Evolutionary conservation across 2,329 filamentous ascomycete species (phyloP).

Genomic region (Fonsecaea multimorphosa): DNA sequence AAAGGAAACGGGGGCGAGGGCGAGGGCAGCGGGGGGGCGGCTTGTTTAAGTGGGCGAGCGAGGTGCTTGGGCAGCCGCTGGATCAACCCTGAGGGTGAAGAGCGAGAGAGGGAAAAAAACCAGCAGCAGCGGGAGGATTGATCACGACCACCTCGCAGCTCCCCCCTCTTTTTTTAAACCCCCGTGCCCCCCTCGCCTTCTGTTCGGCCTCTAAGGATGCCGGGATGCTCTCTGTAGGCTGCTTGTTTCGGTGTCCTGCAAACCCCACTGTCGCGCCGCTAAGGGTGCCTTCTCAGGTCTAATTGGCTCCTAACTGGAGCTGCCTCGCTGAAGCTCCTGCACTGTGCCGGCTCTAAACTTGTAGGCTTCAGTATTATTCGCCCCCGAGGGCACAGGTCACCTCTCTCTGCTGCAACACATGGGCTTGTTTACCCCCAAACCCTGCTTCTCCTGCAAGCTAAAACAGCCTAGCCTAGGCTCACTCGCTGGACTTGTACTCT

Average conservation of each 20-base stretch:
- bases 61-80: slow-evolving; percentile 33
- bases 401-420: slow-evolving; percentile 14
- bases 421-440: slow-evolving; percentile 29
- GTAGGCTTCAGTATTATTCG: slow-evolving; percentile 16
- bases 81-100: slow-evolving; percentile 23
- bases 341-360: slow-evolving; percentile 27
- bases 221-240: slow-evolving; percentile 10
- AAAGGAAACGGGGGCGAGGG: slow-evolving; percentile 11
- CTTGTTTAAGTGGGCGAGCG: slow-evolving; percentile 35
- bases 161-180: slow-evolving; percentile 2
- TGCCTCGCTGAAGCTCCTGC: slow-evolving; percentile 22
- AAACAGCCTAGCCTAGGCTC: slow-evolving; percentile 31
- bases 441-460: slow-evolving; percentile 30
- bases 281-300: slow-evolving; percentile 18
- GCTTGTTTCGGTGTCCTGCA: slow-evolving; percentile 19
- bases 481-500: slow-evolving; percentile 10
- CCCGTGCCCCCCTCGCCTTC: slow-evolving; percentile 6
- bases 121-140: slow-evolving; percentile 11
- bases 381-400: slow-evolving; percentile 12
- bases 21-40: slow-evolving; percentile 47
- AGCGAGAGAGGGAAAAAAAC: neutral
- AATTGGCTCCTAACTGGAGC: slow-evolving; percentile 22
- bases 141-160: slow-evolving; percentile 11
- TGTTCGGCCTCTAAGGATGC: slow-evolving; percentile 10
- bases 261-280: slow-evolving; percentile 29